Evolutionary conservation across 345 rosid genomes (phyloP), one percentile per base, ranked within the genome.

Genomic region (Citrus mangshanensis): DNA sequence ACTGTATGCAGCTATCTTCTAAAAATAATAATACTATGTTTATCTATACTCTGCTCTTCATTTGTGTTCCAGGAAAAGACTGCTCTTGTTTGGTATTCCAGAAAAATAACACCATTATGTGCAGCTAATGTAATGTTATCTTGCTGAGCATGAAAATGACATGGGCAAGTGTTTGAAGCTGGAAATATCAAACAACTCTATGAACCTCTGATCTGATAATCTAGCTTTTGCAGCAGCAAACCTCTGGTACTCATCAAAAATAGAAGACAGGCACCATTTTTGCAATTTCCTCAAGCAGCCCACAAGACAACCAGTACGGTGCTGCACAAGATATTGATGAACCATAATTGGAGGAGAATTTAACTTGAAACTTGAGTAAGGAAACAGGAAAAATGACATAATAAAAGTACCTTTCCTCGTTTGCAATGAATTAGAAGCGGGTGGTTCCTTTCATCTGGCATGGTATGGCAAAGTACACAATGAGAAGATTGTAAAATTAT

Each of bases 351-450:
- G 22, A 1, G 56, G 4, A 51, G 28, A 46, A 54, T 9, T 66
- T 10, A 38, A 9, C 7, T 19, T 18, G 68, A 13, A 54, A 25
- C 69, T 12, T 65, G 18, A 25, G 9, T 8, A 9, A 49, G 16
- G 42, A 24, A 46, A 27, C 14, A 13, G 62, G 27, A 25, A 75
- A 64, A 2, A 14, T n/a, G 12, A 4, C 24, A 64, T 32, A 19
- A 10, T 21, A n/a, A 0, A 54, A 18, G n/a, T 83, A 93, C 94
- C 95, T 93, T 91, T 2, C 98, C 98, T 35, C 98, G 86, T 74
- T 91, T 91, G 87, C 98, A 93, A 70, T 93, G 98, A 21, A 91
- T 89, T 18, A 93, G 78, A 46, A 91, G 74, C 18, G 98, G 98
- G 77, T 88, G 98, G 66, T 93, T 93, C 85, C 81, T 82, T 28